Percentiles rank a stretch among this genome's conserved stretches.
These are phyloP conservation scores for California macrophylla DNA, from an alignment of 441 rosid species.

Conservation along the genomic window DNA sequence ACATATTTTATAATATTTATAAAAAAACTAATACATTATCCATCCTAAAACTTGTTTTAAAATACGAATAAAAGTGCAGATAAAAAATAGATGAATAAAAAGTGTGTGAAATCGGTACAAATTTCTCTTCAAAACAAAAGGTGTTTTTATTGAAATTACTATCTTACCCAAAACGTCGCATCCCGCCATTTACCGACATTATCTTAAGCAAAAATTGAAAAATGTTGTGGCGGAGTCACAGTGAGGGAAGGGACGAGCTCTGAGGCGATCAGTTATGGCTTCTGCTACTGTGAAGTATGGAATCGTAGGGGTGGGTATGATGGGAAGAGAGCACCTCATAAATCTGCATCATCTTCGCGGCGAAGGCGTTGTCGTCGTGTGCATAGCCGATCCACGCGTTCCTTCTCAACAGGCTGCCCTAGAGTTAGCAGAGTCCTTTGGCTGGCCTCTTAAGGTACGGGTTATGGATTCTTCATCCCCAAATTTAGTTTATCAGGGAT, in stretches of 20 bases:
- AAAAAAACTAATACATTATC: too few relatives aligned
- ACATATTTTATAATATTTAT: too few relatives aligned
- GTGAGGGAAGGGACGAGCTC: neutral
- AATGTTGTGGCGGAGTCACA: neutral
- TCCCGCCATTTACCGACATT: neutral
- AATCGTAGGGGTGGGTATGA: slow-evolving; percentile 85
- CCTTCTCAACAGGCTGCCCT: slow-evolving; percentile 58
- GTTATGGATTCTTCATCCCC: neutral
- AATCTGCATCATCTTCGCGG: slow-evolving; percentile 68
- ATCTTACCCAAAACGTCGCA: neutral
- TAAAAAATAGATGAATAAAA: too few relatives aligned
- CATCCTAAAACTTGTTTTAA: too few relatives aligned
- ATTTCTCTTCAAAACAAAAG: too few relatives aligned
- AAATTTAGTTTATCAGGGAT: neutral
- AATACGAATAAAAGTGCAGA: too few relatives aligned
- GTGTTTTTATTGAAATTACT: neutral
- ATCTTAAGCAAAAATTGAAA: neutral
- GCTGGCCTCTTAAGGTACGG: slow-evolving; percentile 54
- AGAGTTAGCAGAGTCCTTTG: slow-evolving; percentile 47
- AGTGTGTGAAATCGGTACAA: too few relatives aligned
- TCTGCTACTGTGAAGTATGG: slow-evolving; percentile 44
- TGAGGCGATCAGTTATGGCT: slow-evolving; percentile 21
- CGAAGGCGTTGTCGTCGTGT: slow-evolving; percentile 55
- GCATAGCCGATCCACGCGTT: slow-evolving; percentile 71
- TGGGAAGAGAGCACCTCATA: slow-evolving; percentile 94